Conservation (phyloP, 2,329 filamentous ascomycete genomes). For the Fusarium compactum region DNA sequence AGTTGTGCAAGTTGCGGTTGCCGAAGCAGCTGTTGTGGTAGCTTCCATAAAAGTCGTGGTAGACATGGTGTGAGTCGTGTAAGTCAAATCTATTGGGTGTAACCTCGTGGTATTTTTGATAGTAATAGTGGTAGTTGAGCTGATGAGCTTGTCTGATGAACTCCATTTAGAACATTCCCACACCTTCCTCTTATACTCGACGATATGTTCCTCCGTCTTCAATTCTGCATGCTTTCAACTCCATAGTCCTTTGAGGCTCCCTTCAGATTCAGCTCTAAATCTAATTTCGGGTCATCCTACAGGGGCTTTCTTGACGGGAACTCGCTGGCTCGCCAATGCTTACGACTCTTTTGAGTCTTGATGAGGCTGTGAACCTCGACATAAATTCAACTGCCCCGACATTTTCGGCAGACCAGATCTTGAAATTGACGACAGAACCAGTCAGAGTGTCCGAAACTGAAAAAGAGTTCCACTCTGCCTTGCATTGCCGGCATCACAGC, state of each 20-base stretch:
- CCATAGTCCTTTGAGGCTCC: conserved; percentile 13
- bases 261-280: conserved; percentile 7
- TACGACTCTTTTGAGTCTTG: conserved; percentile 9
- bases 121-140: not conserved
- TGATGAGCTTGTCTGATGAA: conserved; percentile 10
- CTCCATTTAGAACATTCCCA: not conserved
- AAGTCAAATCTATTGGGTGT: not conserved
- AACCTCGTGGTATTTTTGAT: not conserved
- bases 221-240: conserved; percentile 5
- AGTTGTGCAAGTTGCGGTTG: conserved; percentile 50
- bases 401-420: not conserved
- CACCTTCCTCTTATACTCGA: conserved; percentile 30
- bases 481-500: not conserved
- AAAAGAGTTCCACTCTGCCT: not conserved
- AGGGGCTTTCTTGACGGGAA: conserved; percentile 11
- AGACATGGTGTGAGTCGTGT: conserved; percentile 40
- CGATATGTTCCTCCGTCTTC: not conserved
- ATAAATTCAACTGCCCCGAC: not conserved
- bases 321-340: conserved; percentile 38
- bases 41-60: conserved; percentile 27
- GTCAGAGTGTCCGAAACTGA: not conserved
- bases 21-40: conserved; percentile 50
- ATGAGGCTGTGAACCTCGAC: conserved; percentile 11
- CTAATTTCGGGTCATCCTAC: not conserved
- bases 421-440: conserved; percentile 20